These are phyloP conservation scores for Triadica sebifera DNA, from an alignment of 345 rosid species.

Conservation along the genomic window DNA sequence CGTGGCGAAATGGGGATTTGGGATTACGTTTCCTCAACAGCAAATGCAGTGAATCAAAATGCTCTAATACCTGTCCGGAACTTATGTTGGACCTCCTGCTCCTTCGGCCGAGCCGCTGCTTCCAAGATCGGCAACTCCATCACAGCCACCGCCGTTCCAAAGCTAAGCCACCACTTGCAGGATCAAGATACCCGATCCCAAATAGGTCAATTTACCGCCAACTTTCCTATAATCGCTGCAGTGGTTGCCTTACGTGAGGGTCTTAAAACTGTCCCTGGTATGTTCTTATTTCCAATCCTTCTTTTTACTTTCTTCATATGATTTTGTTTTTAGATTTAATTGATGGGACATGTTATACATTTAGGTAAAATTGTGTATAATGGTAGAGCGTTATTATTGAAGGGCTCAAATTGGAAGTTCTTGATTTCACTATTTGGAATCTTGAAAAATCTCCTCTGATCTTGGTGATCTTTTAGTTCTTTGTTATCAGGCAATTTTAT, in stretches of 20 bases:
- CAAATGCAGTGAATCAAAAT: conserved; percentile 20
- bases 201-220: conserved; percentile 8
- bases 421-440: no score
- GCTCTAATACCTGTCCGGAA: conserved; percentile 6
- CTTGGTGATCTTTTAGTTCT: background rate
- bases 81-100: background rate
- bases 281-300: background rate
- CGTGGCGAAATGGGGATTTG: conserved; percentile 18
- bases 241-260: conserved; percentile 16
- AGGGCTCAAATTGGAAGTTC: no score
- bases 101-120: conserved; percentile 9
- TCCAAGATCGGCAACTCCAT: conserved; percentile 7
- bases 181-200: conserved; percentile 20
- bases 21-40: conserved; percentile 22
- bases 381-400: no score
- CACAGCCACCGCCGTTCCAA: conserved; percentile 4
- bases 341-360: background rate
- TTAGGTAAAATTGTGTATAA: no score
- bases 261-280: conserved; percentile 24
- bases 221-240: conserved; percentile 18
- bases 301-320: background rate
- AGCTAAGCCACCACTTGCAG: conserved; percentile 16
- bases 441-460: no score
- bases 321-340: no score
- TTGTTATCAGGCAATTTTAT: background rate